Conservation (phyloP, 2,329 filamentous ascomycete species). For the Huntiella omanensis region DNA sequence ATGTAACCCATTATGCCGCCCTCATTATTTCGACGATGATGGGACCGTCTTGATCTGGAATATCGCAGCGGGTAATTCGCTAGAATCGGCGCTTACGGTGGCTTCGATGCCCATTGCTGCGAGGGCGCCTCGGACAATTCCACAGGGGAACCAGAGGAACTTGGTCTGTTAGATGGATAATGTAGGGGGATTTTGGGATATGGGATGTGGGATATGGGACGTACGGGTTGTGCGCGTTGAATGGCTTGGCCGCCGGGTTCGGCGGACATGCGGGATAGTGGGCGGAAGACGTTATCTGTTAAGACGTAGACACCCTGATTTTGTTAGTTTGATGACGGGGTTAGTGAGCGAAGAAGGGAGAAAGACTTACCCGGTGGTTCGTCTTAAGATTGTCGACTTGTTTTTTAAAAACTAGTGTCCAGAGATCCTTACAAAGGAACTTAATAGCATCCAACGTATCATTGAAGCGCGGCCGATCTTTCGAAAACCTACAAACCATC, state of each 20-base stretch:
- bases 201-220: slow-evolving; percentile 16
- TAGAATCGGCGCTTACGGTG: slow-evolving; percentile 78
- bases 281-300: slow-evolving; percentile 81
- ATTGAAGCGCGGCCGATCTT: slow-evolving; percentile 69
- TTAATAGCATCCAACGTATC: slow-evolving; percentile 94
- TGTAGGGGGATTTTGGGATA: slow-evolving; percentile 11
- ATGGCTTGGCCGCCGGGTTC: slow-evolving; percentile 57
- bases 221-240: slow-evolving; percentile 58
- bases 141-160: slow-evolving; percentile 93
- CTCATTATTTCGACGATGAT: too few species aligned
- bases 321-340: neutral
- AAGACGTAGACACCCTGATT: slow-evolving; percentile 77
- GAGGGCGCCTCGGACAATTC: slow-evolving; percentile 77
- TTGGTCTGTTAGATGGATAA: slow-evolving; percentile 18
- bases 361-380: slow-evolving; percentile 56
- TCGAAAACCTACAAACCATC: slow-evolving; percentile 43
- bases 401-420: slow-evolving; percentile 86
- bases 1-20: too few species aligned
- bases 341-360: neutral
- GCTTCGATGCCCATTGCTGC: slow-evolving; percentile 82
- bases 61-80: slow-evolving; percentile 68
- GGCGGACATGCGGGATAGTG: slow-evolving; percentile 76
- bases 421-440: slow-evolving; percentile 95
- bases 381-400: slow-evolving; percentile 98
- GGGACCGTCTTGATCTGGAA: slow-evolving; percentile 78